These are phyloP conservation scores for Hygrophila difformis DNA, from an alignment of 257 asterid species.

Conservation along the genomic window DNA sequence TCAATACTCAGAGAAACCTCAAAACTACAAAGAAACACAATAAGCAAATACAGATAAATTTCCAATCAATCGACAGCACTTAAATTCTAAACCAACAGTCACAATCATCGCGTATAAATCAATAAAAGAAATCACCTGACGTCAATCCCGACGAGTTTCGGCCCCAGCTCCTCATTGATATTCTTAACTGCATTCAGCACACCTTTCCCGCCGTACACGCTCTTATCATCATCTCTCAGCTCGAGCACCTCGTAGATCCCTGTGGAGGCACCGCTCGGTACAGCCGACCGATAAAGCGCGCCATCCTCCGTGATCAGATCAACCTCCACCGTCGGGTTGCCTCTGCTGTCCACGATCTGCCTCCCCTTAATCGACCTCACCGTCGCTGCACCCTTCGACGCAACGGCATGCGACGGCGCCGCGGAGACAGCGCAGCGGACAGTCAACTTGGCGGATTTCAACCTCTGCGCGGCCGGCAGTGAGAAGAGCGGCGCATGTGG, in stretches of 20 bases:
- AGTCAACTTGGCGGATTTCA: slow-evolving; percentile 27
- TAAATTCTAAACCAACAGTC: too few relatives aligned
- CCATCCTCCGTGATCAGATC: slow-evolving; percentile 78
- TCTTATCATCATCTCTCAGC: slow-evolving; percentile 86
- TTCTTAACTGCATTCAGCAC: slow-evolving; percentile 78
- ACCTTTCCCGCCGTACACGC: slow-evolving; percentile 88
- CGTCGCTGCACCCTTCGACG: slow-evolving; percentile 27
- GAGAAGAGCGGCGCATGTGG: slow-evolving; percentile 28
- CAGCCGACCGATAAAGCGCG: slow-evolving; percentile 77
- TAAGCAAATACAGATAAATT: too few relatives aligned
- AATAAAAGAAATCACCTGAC: slow-evolving; percentile 46
- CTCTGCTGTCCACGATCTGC: slow-evolving; percentile 97
- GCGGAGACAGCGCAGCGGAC: slow-evolving; percentile 55
- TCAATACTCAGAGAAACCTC: too few relatives aligned
- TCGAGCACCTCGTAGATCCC: slow-evolving; percentile 97
- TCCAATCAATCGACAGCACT: too few relatives aligned
- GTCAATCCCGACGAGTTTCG: slow-evolving; percentile 83
- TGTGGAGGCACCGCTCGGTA: slow-evolving; percentile 98
- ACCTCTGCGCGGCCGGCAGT: slow-evolving; percentile 24
- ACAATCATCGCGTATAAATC: too few relatives aligned
- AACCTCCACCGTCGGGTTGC: slow-evolving; percentile 97
- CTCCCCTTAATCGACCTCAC: slow-evolving; percentile 74
- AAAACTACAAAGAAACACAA: too few relatives aligned
- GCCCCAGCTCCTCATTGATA: slow-evolving; percentile 66
- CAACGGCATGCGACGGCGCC: slow-evolving; percentile 33